Base-by-base conservation (phyloP, 305 asterid species). In the Andrographis paniculata region DNA sequence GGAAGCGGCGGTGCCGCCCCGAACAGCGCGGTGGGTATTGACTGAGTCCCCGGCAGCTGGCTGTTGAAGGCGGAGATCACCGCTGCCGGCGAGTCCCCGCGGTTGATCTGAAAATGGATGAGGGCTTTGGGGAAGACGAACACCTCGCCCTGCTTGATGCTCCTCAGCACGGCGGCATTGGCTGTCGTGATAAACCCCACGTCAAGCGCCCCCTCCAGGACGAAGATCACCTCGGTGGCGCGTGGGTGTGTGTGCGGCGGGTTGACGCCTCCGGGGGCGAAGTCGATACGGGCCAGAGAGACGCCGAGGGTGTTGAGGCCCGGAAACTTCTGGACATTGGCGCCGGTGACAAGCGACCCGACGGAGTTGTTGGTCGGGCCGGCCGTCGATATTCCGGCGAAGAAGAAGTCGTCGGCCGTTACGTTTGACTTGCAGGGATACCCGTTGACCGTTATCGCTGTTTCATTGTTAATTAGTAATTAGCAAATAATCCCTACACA, bases 171-270 rank as follows among this genome's bases (percentile, higher is more conserved):
- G 21, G 79, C 73, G 5, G 64, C 79, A 39, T 84, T 81, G 22
- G 76, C 81, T 21, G 97, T 87, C 63, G 94, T 87, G 60, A 87
- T 78, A 77, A 87, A 87, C 0, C 95, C 93, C 1, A 80, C 95
- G 20, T 84, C 74, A 5, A 87, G 78, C 39, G 62, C 67, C 2
- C 97, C 97, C 18, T 79, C 65, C 15, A 84, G 69, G 8, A 88
- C 93, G 53, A 84, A 88, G 4, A 79, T 73, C 4, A 79, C 30
- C 70, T 88, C 95, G 53, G 94, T 88, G 63, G 97, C 97, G 19
- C 97, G 95, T n/a, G 97, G 95, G 67, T 88, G 95, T n/a, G 84
- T 81, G 79, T 84, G 97, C 2, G 97, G 95, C 4, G 97, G 94
- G 68, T 87, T 87, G 17, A 80, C 66, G 39, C 96, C 97, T 0